phyloP scores from a whole-genome alignment of 805 yeast species.

The Metschnikowia continentalis region DNA sequence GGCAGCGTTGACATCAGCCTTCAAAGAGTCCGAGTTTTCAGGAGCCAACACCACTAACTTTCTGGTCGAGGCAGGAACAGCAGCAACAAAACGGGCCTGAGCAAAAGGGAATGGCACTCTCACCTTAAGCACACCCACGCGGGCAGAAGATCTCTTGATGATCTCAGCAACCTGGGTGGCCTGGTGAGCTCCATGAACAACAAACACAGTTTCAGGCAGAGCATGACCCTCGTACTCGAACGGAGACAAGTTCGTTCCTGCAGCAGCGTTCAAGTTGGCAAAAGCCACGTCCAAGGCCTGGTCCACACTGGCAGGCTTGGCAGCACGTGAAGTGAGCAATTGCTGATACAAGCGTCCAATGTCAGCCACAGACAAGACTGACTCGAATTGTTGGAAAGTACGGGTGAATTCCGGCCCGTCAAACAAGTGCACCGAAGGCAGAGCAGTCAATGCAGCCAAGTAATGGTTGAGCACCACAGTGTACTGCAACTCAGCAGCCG shows the following conservation, averaged over 20 bases:
- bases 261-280: slow-evolving; percentile 45
- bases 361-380: slow-evolving; percentile 41
- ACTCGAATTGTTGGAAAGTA: slow-evolving; percentile 44
- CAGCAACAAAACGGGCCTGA: slow-evolving; percentile 50
- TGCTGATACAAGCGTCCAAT: slow-evolving; percentile 36
- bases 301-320: slow-evolving; percentile 22
- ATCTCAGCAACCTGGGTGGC: slow-evolving; percentile 49
- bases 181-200: slow-evolving; percentile 73
- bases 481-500: slow-evolving; percentile 59
- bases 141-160: slow-evolving; percentile 29
- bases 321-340: slow-evolving; percentile 26
- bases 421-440: slow-evolving; percentile 66
- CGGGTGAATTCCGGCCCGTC: slow-evolving; percentile 72
- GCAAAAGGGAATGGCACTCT: slow-evolving; percentile 83
- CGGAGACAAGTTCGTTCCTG: slow-evolving; percentile 52
- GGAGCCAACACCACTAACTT: slow-evolving; percentile 69
- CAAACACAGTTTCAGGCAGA: slow-evolving; percentile 69
- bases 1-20: slow-evolving; percentile 70
- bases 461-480: slow-evolving; percentile 61
- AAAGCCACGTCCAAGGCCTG: slow-evolving; percentile 46
- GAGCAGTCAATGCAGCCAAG: slow-evolving; percentile 45
- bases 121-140: slow-evolving; percentile 61
- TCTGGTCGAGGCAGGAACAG: slow-evolving; percentile 56
- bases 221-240: slow-evolving; percentile 68
- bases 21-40: slow-evolving; percentile 44